Base-by-base conservation (phyloP, 371 early-diverging fungal genomes). In the Phascolomyces articulosus region DNA sequence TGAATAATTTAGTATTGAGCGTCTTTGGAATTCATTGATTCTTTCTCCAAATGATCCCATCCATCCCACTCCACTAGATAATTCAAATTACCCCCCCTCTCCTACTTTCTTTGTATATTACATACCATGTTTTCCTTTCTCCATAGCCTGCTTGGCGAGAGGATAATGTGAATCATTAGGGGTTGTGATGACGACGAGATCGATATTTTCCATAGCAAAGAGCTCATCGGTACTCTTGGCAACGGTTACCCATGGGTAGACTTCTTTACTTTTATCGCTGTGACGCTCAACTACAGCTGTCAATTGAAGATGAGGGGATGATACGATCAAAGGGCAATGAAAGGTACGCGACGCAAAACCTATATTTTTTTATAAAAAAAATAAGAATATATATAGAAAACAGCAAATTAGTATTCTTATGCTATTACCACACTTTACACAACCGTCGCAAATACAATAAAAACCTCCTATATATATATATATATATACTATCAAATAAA, bases 151-250 rank as follows among this genome's bases (percentile, higher is more conserved):
- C 61, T 85, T 84, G 31, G 88, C 87, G 13, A 88, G 81, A 27
- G 77, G 62, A 58, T 78, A 89, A 67, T 93, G 93, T 7, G 88
- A 82, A 53, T 79, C 80, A 67, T 90, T 88, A 40, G 92, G 92
- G 7, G 90, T 87, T 24, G 91, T 89, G 57, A 93, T 87, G 28
- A 93, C 85, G 44, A 92, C 87, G 4, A 92, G 80, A 38, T 91
- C 87, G 54, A 93, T 74, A 18, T 81, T 73, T 3, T 67, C 26
- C 29, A 80, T 71, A 49, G 72, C 78, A 56, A 89, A 72, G 48
- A 91, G 75, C 15, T 86, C 87, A 1, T 86, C 84, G 3, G 85
- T 79, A 28, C 78, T 79, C 44, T 77, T 83, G 47, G 68, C 76
- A 8, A 88, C 85, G 16, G 67, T 67, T 2, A 87, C 82, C 40